Evolutionary conservation across 352 stramenopile species (phyloP).

Genomic region (Blastocystis hominis): DNA sequence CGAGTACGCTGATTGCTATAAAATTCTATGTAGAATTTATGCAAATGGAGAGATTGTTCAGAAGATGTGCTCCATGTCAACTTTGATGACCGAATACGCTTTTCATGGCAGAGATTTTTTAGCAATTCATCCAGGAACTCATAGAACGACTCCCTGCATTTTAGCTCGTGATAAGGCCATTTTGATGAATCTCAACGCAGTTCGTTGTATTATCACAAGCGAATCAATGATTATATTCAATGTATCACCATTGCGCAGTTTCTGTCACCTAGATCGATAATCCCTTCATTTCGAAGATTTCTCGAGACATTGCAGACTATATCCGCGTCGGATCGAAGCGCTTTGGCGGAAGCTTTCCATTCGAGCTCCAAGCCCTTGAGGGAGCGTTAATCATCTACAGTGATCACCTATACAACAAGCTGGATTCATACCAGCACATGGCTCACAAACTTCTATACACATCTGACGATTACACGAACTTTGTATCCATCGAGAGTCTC

Average conservation of each 20-base stretch:
- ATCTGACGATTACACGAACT: neutral
- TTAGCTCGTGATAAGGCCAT: neutral
- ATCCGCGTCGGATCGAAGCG: slow-evolving; percentile 7
- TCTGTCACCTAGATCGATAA: neutral
- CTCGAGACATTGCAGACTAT: slow-evolving; percentile 10
- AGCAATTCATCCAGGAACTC: slow-evolving; percentile 9
- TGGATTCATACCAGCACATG: slow-evolving; percentile 30
- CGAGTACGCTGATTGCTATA: neutral
- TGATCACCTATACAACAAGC: slow-evolving; percentile 22
- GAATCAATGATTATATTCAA: slow-evolving; percentile 35
- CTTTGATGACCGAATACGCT: slow-evolving; percentile 17
- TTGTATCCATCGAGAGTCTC: neutral
- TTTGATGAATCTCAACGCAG: neutral
- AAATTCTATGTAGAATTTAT: neutral
- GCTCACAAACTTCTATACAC: slow-evolving; percentile 30
- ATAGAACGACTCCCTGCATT: neutral
- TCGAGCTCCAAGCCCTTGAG: slow-evolving; percentile 1
- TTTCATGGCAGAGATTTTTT: slow-evolving; percentile 6
- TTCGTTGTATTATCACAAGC: slow-evolving; percentile 5
- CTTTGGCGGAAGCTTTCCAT: slow-evolving; percentile 9
- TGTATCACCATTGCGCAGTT: neutral
- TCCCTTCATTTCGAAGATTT: slow-evolving; percentile 28
- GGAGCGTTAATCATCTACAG: slow-evolving; percentile 15
- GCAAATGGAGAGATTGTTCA: neutral
- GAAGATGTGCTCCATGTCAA: slow-evolving; percentile 24